These are phyloP conservation scores for Fusarium subtropicale DNA, from an alignment of 2,329 filamentous ascomycete species.

Conservation along the genomic window DNA sequence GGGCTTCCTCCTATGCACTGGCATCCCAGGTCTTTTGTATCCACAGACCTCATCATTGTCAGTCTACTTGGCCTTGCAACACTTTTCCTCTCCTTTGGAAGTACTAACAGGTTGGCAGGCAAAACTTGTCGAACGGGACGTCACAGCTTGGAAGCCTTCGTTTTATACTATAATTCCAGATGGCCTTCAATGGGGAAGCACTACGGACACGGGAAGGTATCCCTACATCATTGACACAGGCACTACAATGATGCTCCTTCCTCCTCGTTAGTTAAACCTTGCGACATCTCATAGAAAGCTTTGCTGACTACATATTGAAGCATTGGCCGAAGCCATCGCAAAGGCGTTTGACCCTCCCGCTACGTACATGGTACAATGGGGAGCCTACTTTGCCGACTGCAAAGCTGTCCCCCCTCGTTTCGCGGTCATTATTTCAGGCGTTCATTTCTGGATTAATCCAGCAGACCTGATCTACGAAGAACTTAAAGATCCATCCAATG, in stretches of 20 bases:
- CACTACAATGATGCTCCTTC: constrained; percentile 63
- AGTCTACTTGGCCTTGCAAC: constrained; percentile 37
- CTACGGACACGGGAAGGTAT: constrained; percentile 56
- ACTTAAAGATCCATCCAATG: constrained; percentile 59
- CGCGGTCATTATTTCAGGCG: constrained; percentile 58
- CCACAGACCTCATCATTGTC: constrained; percentile 60
- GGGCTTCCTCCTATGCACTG: constrained; percentile 57
- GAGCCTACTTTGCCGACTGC: constrained; percentile 62
- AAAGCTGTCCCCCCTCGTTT: constrained; percentile 60
- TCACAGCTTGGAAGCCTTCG: constrained; percentile 59
- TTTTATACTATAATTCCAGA: constrained; percentile 66
- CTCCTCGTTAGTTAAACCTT: constrained; percentile 55
- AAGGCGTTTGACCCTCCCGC: constrained; percentile 60
- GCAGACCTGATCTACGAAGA: constrained; percentile 60
- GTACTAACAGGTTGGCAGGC: constrained; percentile 51
- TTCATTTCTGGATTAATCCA: constrained; percentile 61
- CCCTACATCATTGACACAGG: constrained; percentile 65
- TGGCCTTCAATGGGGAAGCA: constrained; percentile 59
- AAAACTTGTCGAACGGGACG: constrained; percentile 54
- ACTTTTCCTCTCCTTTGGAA: not conserved
- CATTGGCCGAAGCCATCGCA: constrained; percentile 62
- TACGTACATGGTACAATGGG: constrained; percentile 60
- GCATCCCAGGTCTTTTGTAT: constrained; percentile 48
- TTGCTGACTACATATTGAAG: constrained; percentile 44
- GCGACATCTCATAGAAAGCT: too few species aligned